Conservation (phyloP, 2,329 filamentous ascomycete genomes). For the Sclerotinia subarctica region DNA sequence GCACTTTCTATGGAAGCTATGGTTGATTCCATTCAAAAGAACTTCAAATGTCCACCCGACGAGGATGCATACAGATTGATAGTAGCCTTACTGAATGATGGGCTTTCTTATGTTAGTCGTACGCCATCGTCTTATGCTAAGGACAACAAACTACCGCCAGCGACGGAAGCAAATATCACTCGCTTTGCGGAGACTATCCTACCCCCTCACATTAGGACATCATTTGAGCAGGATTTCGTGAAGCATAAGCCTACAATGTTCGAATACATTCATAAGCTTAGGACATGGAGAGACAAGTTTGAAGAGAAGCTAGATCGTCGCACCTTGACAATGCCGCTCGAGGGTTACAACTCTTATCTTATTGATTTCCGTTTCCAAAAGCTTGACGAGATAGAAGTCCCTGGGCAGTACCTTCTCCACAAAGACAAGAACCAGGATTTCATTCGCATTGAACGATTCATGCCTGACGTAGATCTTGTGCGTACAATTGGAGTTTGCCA, state of each 20-base stretch:
- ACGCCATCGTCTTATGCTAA: constrained; percentile 83
- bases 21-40: constrained; percentile 97
- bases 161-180: constrained; percentile 94
- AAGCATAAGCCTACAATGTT: constrained; percentile 93
- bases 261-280: constrained; percentile 96
- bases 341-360: constrained; percentile 83
- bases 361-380: constrained; percentile 97
- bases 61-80: constrained; percentile 97
- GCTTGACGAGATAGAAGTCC: constrained; percentile 97
- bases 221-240: constrained; percentile 98
- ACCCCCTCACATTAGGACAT: constrained; percentile 89
- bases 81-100: constrained; percentile 95
- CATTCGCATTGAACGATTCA: constrained; percentile 92
- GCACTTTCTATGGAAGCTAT: constrained; percentile 99
- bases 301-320: constrained; percentile 94
- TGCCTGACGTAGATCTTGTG: constrained; percentile 91
- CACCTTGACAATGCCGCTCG: constrained; percentile 49
- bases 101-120: constrained; percentile 84
- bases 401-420: constrained; percentile 93
- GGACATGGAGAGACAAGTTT: constrained; percentile 95
- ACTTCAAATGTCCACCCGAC: constrained; percentile 98
- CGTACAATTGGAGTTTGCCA: constrained; percentile 89
- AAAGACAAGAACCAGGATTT: constrained; percentile 99
- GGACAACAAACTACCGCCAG: constrained; percentile 83
- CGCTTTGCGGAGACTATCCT: constrained; percentile 95